phyloP scores from a whole-genome alignment of 768 basidiomycete species.

The Cyathus striatus region DNA sequence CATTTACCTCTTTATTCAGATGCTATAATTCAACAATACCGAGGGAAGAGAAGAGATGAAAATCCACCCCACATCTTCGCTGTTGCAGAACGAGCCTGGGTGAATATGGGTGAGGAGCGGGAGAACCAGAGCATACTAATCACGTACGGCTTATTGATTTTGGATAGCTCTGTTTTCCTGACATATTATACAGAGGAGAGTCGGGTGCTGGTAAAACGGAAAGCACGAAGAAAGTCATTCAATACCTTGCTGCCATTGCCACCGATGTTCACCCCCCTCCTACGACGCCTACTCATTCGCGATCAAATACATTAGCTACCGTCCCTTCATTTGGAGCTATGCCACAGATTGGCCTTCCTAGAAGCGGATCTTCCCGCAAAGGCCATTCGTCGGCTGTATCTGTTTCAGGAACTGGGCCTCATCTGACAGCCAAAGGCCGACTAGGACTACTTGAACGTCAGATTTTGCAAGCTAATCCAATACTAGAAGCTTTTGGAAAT shows the following conservation, averaged over 20 bases:
- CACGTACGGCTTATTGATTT: constrained; percentile 63
- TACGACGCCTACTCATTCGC: constrained; percentile 55
- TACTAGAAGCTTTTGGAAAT: constrained; percentile 97
- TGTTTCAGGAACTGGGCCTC: constrained; percentile 33
- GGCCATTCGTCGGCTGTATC: constrained; percentile 44
- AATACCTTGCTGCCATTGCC: constrained; percentile 97
- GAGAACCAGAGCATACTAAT: constrained; percentile 98
- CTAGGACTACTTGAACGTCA: constrained; percentile 91
- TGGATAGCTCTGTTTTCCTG: too few species aligned
- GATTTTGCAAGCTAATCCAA: constrained; percentile 96
- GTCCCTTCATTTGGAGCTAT: constrained; percentile 46
- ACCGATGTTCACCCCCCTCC: constrained; percentile 63
- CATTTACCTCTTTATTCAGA: constrained; percentile 88
- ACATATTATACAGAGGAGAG: constrained; percentile 92
- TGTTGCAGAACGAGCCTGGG: constrained; percentile 96
- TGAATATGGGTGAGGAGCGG: constrained; percentile 95
- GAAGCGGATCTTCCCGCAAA: constrained; percentile 56
- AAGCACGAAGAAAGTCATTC: constrained; percentile 98
- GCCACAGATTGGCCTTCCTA: constrained; percentile 64
- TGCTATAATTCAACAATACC: constrained; percentile 84
- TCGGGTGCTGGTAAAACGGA: constrained; percentile 99
- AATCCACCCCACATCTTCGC: constrained; percentile 97
- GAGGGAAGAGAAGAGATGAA: constrained; percentile 82
- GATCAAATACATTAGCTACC: constrained; percentile 55
- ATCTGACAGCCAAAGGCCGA: constrained; percentile 60